These are phyloP conservation scores for Trichoderma koningiopsis DNA, from an alignment of 2,329 filamentous ascomycete species.

Conservation along the genomic window DNA sequence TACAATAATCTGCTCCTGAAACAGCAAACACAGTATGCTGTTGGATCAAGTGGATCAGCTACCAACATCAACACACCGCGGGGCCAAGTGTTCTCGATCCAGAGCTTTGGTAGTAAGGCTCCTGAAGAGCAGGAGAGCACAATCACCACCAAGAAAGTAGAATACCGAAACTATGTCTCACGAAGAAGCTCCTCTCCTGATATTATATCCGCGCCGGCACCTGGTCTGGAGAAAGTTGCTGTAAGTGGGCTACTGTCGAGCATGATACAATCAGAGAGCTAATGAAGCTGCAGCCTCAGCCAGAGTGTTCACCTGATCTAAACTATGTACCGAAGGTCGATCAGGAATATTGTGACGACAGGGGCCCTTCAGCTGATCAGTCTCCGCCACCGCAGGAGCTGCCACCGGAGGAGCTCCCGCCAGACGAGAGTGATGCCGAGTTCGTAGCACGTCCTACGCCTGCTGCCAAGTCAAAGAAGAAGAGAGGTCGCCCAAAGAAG, in stretches of 20 bases:
- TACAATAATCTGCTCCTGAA: conserved; percentile 13
- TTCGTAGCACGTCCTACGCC: conserved; percentile 23
- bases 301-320: conserved; percentile 2
- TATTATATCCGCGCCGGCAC: conserved; percentile 20
- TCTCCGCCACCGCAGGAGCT: background rate
- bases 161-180: background rate
- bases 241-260: background rate
- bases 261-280: background rate
- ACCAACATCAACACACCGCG: conserved; percentile 44
- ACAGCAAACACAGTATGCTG: conserved; percentile 12
- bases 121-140: conserved; percentile 22
- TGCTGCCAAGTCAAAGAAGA: conserved; percentile 34
- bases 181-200: conserved; percentile 29
- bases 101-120: conserved; percentile 31
- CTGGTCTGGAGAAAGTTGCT: background rate
- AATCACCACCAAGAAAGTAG: conserved; percentile 8
- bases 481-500: conserved; percentile 40
- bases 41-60: conserved; percentile 37
- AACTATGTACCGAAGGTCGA: background rate
- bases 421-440: conserved; percentile 27
- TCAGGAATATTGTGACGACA: conserved; percentile 14
- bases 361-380: conserved; percentile 1
- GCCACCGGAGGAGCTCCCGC: background rate
- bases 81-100: conserved; percentile 33
- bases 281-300: conserved; percentile 1